These are phyloP conservation scores for Ceratocystiopsis minuta DNA, from an alignment of 2,329 filamentous ascomycete species.

Conservation along the genomic window DNA sequence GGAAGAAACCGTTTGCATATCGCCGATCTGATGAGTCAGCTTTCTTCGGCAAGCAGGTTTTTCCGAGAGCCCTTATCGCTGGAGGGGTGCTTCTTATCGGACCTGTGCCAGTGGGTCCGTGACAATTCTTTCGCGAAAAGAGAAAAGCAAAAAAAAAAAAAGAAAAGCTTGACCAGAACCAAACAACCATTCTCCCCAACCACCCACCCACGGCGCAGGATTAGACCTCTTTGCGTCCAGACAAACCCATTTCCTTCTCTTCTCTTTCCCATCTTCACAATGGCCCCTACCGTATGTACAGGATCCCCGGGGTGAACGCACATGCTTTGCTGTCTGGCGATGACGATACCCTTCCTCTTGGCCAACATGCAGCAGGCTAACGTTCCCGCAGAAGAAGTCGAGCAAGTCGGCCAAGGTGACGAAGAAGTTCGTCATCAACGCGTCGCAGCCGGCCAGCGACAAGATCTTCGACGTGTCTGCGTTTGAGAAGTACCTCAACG, in stretches of 20 bases:
- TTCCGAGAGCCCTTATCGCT: too few species aligned
- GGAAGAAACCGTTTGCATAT: too few species aligned
- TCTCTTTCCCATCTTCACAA: slow-evolving; percentile 31
- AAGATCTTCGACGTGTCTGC: slow-evolving; percentile 99
- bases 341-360: slow-evolving; percentile 22
- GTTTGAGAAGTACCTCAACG: slow-evolving; percentile 99
- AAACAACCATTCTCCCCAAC: slow-evolving; percentile 6
- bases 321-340: slow-evolving; percentile 90
- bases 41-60: too few species aligned
- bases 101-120: too few species aligned
- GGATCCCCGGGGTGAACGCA: slow-evolving; percentile 15
- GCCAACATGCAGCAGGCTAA: slow-evolving; percentile 90
- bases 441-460: slow-evolving; percentile 91
- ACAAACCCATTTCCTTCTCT: slow-evolving; percentile 11
- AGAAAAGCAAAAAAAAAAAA: background rate
- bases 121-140: too few species aligned
- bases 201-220: slow-evolving; percentile 50
- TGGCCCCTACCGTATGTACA: slow-evolving; percentile 82
- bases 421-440: slow-evolving; percentile 99
- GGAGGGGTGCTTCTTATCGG: too few species aligned
- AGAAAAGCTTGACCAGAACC: background rate
- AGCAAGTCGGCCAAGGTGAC: slow-evolving; percentile 55
- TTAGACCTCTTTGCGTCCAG: slow-evolving; percentile 48
- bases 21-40: too few species aligned
- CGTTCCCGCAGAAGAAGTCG: slow-evolving; percentile 46